phyloP scores from a whole-genome alignment of 2,329 filamentous ascomycete species.

The Paraphaeosphaeria sporulosa region DNA sequence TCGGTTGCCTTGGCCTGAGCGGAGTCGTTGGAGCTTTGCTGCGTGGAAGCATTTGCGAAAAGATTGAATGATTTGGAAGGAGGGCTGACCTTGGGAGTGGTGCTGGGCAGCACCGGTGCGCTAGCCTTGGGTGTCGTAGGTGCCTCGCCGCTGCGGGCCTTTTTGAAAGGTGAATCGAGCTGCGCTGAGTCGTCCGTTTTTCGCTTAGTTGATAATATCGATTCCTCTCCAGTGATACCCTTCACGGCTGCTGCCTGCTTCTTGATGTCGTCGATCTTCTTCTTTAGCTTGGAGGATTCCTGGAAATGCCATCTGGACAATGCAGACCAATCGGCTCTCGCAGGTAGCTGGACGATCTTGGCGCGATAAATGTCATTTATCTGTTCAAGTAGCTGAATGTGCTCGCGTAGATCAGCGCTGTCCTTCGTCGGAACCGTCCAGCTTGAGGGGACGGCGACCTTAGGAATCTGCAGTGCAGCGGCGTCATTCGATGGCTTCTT shows the following conservation, averaged over 20 bases:
- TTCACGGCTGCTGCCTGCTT: slow-evolving; percentile 39
- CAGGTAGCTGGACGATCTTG: slow-evolving; percentile 31
- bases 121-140: slow-evolving; percentile 33
- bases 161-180: slow-evolving; percentile 35
- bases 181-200: slow-evolving; percentile 30
- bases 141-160: slow-evolving; percentile 28
- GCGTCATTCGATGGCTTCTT: slow-evolving; percentile 14
- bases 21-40: slow-evolving; percentile 3
- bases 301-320: slow-evolving; percentile 43
- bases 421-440: slow-evolving; percentile 28
- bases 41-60: slow-evolving; percentile 20
- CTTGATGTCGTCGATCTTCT: slow-evolving; percentile 37
- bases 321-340: slow-evolving; percentile 38
- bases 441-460: slow-evolving; percentile 33
- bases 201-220: slow-evolving; percentile 43
- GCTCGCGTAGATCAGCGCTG: slow-evolving; percentile 25
- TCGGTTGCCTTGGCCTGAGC: slow-evolving; percentile 2
- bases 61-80: slow-evolving; percentile 20
- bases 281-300: slow-evolving; percentile 35
- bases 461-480: slow-evolving; percentile 34
- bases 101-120: slow-evolving; percentile 22
- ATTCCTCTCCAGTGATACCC: slow-evolving; percentile 43
- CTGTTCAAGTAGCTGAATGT: slow-evolving; percentile 31
- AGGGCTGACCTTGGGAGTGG: slow-evolving; percentile 17
- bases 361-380: slow-evolving; percentile 40